Evolutionary conservation across 2,329 filamentous ascomycete species (phyloP), one percentile per base, ranked within the genome.

Genomic region (Pochonia chlamydosporia): DNA sequence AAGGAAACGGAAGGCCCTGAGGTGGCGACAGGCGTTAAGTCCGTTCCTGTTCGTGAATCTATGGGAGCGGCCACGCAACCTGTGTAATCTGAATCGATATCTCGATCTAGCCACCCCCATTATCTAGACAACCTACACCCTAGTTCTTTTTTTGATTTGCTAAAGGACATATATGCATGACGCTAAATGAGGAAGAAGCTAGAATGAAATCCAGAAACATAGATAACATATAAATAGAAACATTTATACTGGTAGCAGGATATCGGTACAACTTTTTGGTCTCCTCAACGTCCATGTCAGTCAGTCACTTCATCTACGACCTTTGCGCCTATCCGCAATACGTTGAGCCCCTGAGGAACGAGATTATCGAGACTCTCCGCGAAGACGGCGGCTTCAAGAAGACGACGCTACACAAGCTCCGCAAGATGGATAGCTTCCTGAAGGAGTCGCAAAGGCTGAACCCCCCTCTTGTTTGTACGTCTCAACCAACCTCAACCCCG

Each of bases 341-440:
- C 31, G 56, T 73, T 6, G 56, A 66, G 10, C 59, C 60, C 3
- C 51, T 76, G 36, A 59, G 71, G 3, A 61, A 71, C 13, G 74
- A 76, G 56, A 69, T 74, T 5, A 44, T 56, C 2, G 40, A 48
- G 1, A 60, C 68, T 1, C 52, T 71, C 11, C 51, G 56, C 3
- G 58, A 67, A 30, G 65, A 67, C 28, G 28, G 28, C 14, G 28
- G 28, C 14, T 31, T 31, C 14, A 31, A 8, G 28, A 31, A 31
- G 28, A 8, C 8, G 14, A 14, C 28, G 9, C 28, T 31, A 14
- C 9, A 8, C 28, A 31, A 31, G 9, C 8, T 31, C 9, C 8
- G 14, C 8, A 31, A 31, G 14, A 31, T 31, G 14, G 62, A 60
- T 0, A 67, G 61, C 60, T 61, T 54, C 14, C 39, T 35, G 40